Conservation (phyloP, 2,329 filamentous ascomycete species). For the Lecanicillium sp. region DNA sequence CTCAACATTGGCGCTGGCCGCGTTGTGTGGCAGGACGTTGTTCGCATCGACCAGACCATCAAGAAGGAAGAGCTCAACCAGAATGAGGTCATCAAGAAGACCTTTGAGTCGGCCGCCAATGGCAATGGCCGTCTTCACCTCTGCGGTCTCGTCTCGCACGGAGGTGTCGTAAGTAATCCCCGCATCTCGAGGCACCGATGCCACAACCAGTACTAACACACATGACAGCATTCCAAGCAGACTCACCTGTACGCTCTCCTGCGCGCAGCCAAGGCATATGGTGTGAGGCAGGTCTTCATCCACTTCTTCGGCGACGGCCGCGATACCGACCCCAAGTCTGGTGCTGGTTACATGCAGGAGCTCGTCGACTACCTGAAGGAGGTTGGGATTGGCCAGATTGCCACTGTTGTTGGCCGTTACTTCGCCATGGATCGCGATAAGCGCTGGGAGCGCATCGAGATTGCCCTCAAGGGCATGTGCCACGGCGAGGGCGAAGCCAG, state of each 20-base stretch:
- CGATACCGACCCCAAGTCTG: constrained; percentile 95
- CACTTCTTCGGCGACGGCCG: constrained; percentile 99
- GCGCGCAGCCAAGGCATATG: constrained; percentile 80
- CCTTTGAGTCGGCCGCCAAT: constrained; percentile 72
- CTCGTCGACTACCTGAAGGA: constrained; percentile 75
- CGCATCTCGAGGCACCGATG: too few relatives aligned
- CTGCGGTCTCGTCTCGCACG: constrained; percentile 86
- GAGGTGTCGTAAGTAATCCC: constrained; percentile 62
- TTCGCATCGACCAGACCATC: constrained; percentile 89
- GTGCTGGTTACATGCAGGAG: constrained; percentile 78
- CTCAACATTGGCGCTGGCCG: constrained; percentile 96
- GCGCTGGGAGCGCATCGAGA: constrained; percentile 91
- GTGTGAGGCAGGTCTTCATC: constrained; percentile 87
- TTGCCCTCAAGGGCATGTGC: constrained; percentile 81
- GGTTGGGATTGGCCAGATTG: constrained; percentile 78
- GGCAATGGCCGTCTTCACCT: constrained; percentile 91
- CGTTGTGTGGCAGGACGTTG: constrained; percentile 97
- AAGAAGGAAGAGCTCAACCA: constrained; percentile 75
- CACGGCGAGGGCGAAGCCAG: constrained; percentile 80
- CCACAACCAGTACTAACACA: not conserved
- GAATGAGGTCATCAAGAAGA: constrained; percentile 67
- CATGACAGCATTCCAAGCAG: constrained; percentile 78
- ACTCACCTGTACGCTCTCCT: constrained; percentile 84
- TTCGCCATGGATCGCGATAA: constrained; percentile 99
- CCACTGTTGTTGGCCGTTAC: constrained; percentile 91